Base-by-base conservation (phyloP, 148 eudicot genomes). In the Silene conica region DNA sequence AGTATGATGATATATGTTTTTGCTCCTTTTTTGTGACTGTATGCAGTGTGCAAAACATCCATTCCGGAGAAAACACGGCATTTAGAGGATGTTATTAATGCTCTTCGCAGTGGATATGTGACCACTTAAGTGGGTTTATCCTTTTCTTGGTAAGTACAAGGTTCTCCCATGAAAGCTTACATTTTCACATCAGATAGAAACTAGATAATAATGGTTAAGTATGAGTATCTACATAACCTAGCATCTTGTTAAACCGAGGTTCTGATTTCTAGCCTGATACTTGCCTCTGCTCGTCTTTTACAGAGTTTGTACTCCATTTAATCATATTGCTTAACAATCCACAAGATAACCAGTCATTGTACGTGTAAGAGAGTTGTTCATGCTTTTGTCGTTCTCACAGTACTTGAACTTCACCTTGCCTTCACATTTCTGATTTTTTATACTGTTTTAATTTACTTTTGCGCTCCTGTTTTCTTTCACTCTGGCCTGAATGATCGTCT, bases 41-140 rank as follows among this genome's bases (percentile, higher is more conserved):
- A 45, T 73, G 73, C 96, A 92, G 97, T 87, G 38, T 88, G 88
- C 78, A 88, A 90, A 76, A 83, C 85, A 72, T 71, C 91, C 62
- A 84, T 90, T 59, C 92, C 97, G 48, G 91, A 87, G 83, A 86
- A 88, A 73, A 80, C 80, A 59, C 86, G 88, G 60, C 83, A 86
- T 43, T 78, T 87, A 64, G 92, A 90, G 83, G 85, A 87, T 80
- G 76, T 84, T 63, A 79, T 90, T 65, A 89, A 86, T 79, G 78
- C 79, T 83, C 86, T 92, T 15, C 80, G 86, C 64, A 88, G 74
- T 74, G 90, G 90, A 31, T 87, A 82, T 70, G 91, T 87, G 75
- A 82, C 87, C 69, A 71, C 81, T 80, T 82, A 72, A 48, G 73
- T 45, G 63, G 46, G 65, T 34, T 18, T 45, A 16, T 58, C 19